Percentiles rank a stretch among this genome's conserved stretches.
Conservation (phyloP, 768 basidiomycete genomes). For the Candolleomyces aberdarensis region DNA sequence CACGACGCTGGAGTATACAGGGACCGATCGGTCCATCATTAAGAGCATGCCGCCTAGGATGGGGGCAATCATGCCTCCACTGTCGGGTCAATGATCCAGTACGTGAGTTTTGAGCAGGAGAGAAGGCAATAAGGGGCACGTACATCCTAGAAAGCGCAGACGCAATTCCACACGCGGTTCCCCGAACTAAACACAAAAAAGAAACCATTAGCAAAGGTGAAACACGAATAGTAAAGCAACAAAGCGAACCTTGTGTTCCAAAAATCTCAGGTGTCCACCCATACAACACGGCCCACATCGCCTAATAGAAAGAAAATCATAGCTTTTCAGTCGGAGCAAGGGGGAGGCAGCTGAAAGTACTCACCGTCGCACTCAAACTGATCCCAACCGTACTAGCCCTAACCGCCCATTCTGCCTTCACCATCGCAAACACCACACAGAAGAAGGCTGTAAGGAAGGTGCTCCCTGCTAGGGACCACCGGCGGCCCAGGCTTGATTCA, state of each 20-base stretch:
- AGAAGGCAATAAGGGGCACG: conserved; percentile 22
- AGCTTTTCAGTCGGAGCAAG: too few species aligned
- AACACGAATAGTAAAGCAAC: background rate
- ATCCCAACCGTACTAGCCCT: conserved; percentile 73
- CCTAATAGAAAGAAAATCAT: conserved; percentile 30
- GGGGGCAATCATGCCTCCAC: conserved; percentile 88
- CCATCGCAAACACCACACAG: conserved; percentile 66
- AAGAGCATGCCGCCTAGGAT: conserved; percentile 73
- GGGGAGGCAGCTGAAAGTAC: conserved; percentile 10
- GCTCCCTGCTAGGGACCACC: conserved; percentile 69
- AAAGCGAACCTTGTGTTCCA: conserved; percentile 59
- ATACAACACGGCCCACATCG: conserved; percentile 88
- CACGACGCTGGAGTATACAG: conserved; percentile 71
- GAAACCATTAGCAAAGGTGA: background rate
- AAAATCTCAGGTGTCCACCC: conserved; percentile 92
- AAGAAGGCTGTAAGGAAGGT: conserved; percentile 75
- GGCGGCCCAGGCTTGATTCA: conserved; percentile 64
- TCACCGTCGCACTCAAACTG: conserved; percentile 69
- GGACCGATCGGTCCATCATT: conserved; percentile 62
- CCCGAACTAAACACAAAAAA: conserved; percentile 51
- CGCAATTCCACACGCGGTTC: conserved; percentile 86
- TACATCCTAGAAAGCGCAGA: conserved; percentile 84
- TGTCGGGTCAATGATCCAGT: conserved; percentile 26
- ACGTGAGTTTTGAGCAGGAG: background rate
- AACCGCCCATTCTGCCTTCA: conserved; percentile 53